Conservation (phyloP, 306 rosid species). For the Myrica gale region DNA sequence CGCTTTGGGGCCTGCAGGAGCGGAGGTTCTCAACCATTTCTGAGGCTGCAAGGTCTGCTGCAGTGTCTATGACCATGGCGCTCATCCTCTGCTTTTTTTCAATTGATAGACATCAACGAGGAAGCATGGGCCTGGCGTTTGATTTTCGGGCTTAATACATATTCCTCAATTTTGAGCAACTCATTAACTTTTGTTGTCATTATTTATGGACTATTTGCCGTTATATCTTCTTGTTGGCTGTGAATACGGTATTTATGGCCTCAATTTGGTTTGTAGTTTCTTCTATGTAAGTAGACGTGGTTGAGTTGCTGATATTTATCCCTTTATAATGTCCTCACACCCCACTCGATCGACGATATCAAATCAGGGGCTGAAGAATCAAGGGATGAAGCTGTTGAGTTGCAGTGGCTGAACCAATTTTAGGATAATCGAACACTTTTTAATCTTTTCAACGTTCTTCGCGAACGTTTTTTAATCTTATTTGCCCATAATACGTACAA, state of each 20-base stretch:
- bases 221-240: not conserved
- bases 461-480: too few relatives aligned
- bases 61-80: slow-evolving; percentile 39
- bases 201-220: not conserved
- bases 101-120: slow-evolving; percentile 24
- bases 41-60: slow-evolving; percentile 43
- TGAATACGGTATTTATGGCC: not conserved
- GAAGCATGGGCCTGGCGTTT: slow-evolving; percentile 24
- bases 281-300: not conserved
- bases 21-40: slow-evolving; percentile 50
- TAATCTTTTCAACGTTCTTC: too few relatives aligned
- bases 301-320: too few relatives aligned
- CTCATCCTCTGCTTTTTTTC: slow-evolving; percentile 42
- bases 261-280: not conserved
- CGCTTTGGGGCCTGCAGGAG: slow-evolving; percentile 65
- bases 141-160: slow-evolving; percentile 1
- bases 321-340: too few relatives aligned
- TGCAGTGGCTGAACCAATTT: too few relatives aligned
- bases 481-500: too few relatives aligned
- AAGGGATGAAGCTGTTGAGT: too few relatives aligned
- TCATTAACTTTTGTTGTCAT: not conserved
- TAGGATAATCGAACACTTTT: too few relatives aligned
- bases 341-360: too few relatives aligned
- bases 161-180: not conserved
- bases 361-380: too few relatives aligned